These are phyloP conservation scores for Euptelea pleiosperma DNA, from an alignment of 164 flowering plant genomes.

Conservation along the genomic window DNA sequence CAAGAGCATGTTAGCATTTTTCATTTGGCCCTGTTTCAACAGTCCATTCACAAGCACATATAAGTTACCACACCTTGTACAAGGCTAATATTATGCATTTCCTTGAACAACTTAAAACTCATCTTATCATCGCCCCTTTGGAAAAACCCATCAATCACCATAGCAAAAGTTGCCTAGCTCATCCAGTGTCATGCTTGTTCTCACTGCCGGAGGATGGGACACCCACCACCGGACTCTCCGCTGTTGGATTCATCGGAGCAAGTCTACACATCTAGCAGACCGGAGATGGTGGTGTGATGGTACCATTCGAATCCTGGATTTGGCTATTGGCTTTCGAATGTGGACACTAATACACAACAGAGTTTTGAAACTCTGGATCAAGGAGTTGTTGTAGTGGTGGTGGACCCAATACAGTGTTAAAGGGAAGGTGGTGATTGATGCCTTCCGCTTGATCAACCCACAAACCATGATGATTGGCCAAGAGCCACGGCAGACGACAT, in stretches of 20 bases:
- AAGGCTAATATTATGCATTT: constrained; percentile 48
- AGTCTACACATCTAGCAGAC: too few relatives aligned
- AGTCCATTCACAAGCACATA: constrained; percentile 64
- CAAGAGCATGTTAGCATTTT: constrained; percentile 57
- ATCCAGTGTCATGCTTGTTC: constrained; percentile 45
- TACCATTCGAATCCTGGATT: constrained; percentile 97
- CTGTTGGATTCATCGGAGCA: too few relatives aligned
- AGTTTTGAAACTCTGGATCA: constrained; percentile 63
- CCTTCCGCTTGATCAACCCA: constrained; percentile 87
- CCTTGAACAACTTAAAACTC: constrained; percentile 56
- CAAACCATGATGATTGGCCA: constrained; percentile 94
- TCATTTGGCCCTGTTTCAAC: constrained; percentile 61
- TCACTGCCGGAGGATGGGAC: too few relatives aligned
- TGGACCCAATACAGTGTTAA: constrained; percentile 77
- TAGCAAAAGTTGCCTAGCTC: constrained; percentile 58
- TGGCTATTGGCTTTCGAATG: constrained; percentile 97
- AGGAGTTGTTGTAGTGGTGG: constrained; percentile 32
- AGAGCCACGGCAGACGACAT: constrained; percentile 94
- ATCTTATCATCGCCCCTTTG: constrained; percentile 52
- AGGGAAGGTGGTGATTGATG: constrained; percentile 97
- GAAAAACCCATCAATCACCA: constrained; percentile 64
- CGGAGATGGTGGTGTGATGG: constrained; percentile 97
- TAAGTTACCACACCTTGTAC: constrained; percentile 49
- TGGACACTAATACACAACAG: constrained; percentile 90
- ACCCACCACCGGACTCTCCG: too few relatives aligned